Evolutionary conservation across 2,329 filamentous ascomycete species (phyloP), one percentile per base, ranked within the genome.

Genomic region (Geosmithia morbida): DNA sequence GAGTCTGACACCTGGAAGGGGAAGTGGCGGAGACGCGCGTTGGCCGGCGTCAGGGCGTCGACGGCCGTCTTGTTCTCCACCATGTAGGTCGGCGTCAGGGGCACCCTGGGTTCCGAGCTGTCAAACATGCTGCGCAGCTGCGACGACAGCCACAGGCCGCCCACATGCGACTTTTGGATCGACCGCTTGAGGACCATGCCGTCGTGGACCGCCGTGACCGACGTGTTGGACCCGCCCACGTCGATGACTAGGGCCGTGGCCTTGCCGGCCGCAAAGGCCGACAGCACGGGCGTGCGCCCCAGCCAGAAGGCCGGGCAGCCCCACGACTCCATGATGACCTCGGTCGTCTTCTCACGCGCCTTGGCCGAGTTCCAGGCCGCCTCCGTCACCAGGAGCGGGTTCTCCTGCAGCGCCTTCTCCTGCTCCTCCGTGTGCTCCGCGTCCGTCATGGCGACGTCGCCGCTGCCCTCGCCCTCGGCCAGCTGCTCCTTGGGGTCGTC

Each of bases 241-340:
- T 97, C 92, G 53, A 98, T 75, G 42, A 98, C 88, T 42, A 98
- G 77, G 7, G 89, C 90, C 4, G 87, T 94, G 0, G 90, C 83
- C 66, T 96, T 97, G 53, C 92, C 92, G 16, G 87, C 84, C 17
- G 88, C 88, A 61, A 96, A 97, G 18, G 89, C 85, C 48, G 90
- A 82, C 61, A 96, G 76, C 42, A 96, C 89, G 22, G 90, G 88
- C 47, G 82, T 94, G 59, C 87, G 81, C 52, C 87, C 87, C 51
- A 97, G 72, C 75, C 90, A 98, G 65, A 96, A 97, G 5, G 92
- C 92, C 17, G 92, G 92, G 48, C 84, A 85, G 26, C 87, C 89
- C 88, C 92, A 98, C 59, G 81, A 86, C 72, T 98, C 92, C 83
- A 98, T 96, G 50, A 87, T 88, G 52, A 97, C 81, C 68, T 98